A percentile compares a stretch with the other conserved stretches of the same genome.
These are phyloP conservation scores for Salicornia ramosissima DNA, from an alignment of 148 eudicot genomes.

Conservation along the genomic window DNA sequence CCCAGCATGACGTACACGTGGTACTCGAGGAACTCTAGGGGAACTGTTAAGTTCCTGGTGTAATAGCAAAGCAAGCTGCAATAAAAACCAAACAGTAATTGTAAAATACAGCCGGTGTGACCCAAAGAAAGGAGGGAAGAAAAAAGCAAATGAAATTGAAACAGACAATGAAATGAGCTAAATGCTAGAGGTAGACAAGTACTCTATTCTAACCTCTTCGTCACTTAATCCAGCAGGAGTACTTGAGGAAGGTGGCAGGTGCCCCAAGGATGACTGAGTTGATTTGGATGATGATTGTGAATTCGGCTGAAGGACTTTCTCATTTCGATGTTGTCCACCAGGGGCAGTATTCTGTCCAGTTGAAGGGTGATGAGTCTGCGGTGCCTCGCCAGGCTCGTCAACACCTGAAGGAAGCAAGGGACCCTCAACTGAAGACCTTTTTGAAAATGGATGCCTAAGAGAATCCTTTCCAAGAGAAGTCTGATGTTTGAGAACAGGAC, in stretches of 20 bases:
- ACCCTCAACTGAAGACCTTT: constrained; percentile 39
- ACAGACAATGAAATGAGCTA: background rate
- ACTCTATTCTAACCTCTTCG: constrained; percentile 69
- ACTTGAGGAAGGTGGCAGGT: constrained; percentile 52
- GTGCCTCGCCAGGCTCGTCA: constrained; percentile 41
- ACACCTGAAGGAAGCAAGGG: constrained; percentile 28
- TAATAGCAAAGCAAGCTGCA: constrained; percentile 90
- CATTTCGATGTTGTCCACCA: constrained; percentile 42
- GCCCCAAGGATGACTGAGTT: constrained; percentile 38
- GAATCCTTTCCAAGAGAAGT: constrained; percentile 54
- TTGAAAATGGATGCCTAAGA: constrained; percentile 40
- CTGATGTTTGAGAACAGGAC: constrained; percentile 39
- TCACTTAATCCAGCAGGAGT: constrained; percentile 77
- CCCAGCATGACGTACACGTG: constrained; percentile 87
- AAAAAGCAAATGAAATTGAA: background rate
- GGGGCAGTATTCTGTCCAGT: constrained; percentile 40
- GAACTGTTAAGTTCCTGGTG: constrained; percentile 98
- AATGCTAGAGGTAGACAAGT: background rate
- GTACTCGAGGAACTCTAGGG: constrained; percentile 92
- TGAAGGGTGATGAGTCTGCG: constrained; percentile 38
- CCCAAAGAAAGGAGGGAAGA: background rate
- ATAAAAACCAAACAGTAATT: background rate
- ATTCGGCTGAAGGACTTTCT: constrained; percentile 45
- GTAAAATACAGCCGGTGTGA: background rate
- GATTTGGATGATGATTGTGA: constrained; percentile 44